phyloP scores from a whole-genome alignment of 2,329 filamentous ascomycete genomes.

The Fusarium sp. region DNA sequence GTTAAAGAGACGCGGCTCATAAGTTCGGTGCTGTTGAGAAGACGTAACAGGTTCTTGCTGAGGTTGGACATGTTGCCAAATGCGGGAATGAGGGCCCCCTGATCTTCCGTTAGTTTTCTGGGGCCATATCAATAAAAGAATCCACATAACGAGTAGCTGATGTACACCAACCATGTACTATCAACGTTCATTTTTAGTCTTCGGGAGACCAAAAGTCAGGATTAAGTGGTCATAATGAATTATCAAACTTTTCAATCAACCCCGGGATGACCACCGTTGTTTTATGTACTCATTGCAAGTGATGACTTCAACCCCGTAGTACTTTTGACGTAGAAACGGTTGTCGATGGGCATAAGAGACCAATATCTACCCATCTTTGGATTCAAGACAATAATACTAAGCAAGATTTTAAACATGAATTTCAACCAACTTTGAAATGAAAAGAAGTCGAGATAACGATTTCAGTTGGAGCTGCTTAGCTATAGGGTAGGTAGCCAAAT shows the following conservation, averaged over 20 bases:
- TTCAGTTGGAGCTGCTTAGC: background rate
- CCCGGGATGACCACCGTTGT: background rate
- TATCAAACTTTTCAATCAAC: background rate
- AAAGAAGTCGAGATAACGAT: background rate
- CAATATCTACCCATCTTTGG: background rate
- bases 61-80: constrained; percentile 12
- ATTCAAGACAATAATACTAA: background rate
- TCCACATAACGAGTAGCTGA: background rate
- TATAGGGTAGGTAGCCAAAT: constrained; percentile 16
- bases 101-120: constrained; percentile 14
- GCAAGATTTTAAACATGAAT: background rate
- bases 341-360: background rate
- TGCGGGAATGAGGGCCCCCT: constrained; percentile 13
- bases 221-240: background rate
- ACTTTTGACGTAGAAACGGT: background rate
- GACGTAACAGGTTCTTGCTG: constrained; percentile 13
- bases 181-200: background rate
- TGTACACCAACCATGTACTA: too few relatives aligned
- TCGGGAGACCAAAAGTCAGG: background rate
- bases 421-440: background rate
- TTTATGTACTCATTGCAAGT: background rate
- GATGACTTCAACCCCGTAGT: background rate
- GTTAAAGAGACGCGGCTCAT: background rate
- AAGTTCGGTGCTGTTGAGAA: background rate
- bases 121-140: background rate